Conservation (phyloP, 768 basidiomycete species). For the Lactifluus pinguis region DNA sequence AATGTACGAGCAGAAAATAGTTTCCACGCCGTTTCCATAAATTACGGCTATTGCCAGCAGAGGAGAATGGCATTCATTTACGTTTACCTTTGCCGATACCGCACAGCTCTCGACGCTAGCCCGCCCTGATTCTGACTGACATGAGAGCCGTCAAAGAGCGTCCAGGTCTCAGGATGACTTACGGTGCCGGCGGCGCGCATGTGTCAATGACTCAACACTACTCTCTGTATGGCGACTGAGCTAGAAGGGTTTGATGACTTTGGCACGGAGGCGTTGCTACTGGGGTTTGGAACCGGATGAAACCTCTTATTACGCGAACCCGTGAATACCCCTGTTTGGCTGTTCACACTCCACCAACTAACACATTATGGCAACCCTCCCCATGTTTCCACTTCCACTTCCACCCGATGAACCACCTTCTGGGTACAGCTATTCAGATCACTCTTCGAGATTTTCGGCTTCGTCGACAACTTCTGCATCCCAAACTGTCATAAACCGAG, state of each 20-base stretch:
- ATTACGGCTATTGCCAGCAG: neutral
- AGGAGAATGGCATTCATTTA: slow-evolving; percentile 15
- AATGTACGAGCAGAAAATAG: neutral
- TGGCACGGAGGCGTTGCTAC: slow-evolving; percentile 69
- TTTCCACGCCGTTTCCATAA: slow-evolving; percentile 6
- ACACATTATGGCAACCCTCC: too few relatives aligned
- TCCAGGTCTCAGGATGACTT: slow-evolving; percentile 36
- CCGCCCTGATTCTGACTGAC: slow-evolving; percentile 3
- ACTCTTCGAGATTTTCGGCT: too few relatives aligned
- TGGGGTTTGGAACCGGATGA: slow-evolving; percentile 54
- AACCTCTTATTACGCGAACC: slow-evolving; percentile 28
- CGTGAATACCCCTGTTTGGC: too few relatives aligned
- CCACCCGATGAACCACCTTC: too few relatives aligned
- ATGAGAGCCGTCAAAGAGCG: slow-evolving; percentile 4
- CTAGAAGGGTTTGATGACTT: slow-evolving; percentile 80
- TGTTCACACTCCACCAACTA: too few relatives aligned
- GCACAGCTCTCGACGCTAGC: slow-evolving; percentile 8
- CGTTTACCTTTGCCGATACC: slow-evolving; percentile 15
- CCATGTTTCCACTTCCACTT: too few relatives aligned
- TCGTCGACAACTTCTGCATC: too few relatives aligned
- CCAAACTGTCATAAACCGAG: too few relatives aligned
- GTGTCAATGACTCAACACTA: slow-evolving; percentile 35
- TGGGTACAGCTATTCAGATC: too few relatives aligned
- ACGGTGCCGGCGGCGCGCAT: slow-evolving; percentile 25
- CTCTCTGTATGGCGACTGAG: slow-evolving; percentile 58